A percentile compares a stretch with the other conserved stretches of the same genome.
These are phyloP conservation scores for Lasiosphaeria hispida DNA, from an alignment of 495 filamentous ascomycete species.

Conservation along the genomic window DNA sequence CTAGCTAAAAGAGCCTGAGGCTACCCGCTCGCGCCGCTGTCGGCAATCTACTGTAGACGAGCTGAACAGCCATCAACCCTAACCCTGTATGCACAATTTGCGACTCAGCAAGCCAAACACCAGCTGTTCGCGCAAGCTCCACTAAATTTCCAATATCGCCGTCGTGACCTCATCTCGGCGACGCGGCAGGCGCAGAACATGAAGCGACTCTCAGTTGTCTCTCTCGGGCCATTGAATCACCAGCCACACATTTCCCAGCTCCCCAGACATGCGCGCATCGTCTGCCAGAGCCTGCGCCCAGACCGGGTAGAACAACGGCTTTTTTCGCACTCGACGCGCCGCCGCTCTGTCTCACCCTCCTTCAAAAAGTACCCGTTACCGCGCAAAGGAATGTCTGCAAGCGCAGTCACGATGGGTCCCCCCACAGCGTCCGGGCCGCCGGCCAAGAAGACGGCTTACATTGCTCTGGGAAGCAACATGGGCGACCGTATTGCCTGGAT, in stretches of 20 bases:
- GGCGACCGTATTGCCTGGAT: slow-evolving; percentile 83
- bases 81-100: not conserved
- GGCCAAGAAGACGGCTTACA: slow-evolving; percentile 55
- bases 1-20: no score
- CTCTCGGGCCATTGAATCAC: slow-evolving; percentile 6
- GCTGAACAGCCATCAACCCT: no score
- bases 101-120: not conserved
- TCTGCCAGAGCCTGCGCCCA: slow-evolving; percentile 5
- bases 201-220: slow-evolving; percentile 12
- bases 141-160: not conserved
- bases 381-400: slow-evolving; percentile 12
- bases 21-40: no score
- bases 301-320: slow-evolving; percentile 8
- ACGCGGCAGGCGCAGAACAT: slow-evolving; percentile 8
- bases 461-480: slow-evolving; percentile 91
- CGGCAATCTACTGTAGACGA: no score
- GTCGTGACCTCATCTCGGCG: not conserved
- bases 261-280: not conserved
- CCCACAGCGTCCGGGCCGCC: not conserved
- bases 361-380: slow-evolving; percentile 31
- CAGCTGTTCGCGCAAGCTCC: not conserved
- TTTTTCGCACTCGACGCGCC: slow-evolving; percentile 18
- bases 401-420: slow-evolving; percentile 14
- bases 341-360: slow-evolving; percentile 1
- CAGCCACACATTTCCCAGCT: not conserved